These are phyloP conservation scores for Aspergillus ochraceus DNA, from an alignment of 2,329 filamentous ascomycete genomes.

Conservation along the genomic window DNA sequence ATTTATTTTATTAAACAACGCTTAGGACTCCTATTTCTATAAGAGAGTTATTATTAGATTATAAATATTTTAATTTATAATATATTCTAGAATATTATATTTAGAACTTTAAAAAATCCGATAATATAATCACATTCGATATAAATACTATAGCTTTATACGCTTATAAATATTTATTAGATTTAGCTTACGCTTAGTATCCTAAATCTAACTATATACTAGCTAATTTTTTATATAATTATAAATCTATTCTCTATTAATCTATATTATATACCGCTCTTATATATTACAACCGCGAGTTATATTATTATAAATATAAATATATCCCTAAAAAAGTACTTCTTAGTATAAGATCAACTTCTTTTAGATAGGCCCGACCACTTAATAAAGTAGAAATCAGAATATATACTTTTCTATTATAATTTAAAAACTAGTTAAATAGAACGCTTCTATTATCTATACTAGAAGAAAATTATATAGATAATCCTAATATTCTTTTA, in stretches of 20 bases:
- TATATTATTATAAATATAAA: too few relatives aligned
- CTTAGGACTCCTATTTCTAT: conserved; percentile 3
- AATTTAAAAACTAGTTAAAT: conserved; percentile 8
- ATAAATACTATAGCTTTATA: too few relatives aligned
- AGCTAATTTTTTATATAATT: neutral
- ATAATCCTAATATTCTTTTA: conserved; percentile 1
- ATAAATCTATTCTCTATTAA: neutral
- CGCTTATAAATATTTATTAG: neutral
- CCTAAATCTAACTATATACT: neutral
- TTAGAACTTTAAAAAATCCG: neutral
- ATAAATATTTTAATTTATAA: conserved; percentile 2
- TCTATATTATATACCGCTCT: neutral
- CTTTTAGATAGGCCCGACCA: too few relatives aligned
- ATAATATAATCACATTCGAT: too few relatives aligned
- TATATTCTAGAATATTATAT: conserved; percentile 1
- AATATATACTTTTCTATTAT: conserved; percentile 5
- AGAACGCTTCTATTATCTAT: conserved; percentile 1
- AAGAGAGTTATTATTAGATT: conserved; percentile 1
- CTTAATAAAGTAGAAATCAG: conserved; percentile 3
- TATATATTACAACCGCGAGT: neutral
- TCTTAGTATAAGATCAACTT: too few relatives aligned
- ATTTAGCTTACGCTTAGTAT: neutral
- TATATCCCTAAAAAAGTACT: too few relatives aligned
- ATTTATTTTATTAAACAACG: conserved; percentile 4
- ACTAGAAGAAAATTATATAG: neutral